phyloP scores from a whole-genome alignment of 352 stramenopile species.

The Thraustochytrium striatum region DNA sequence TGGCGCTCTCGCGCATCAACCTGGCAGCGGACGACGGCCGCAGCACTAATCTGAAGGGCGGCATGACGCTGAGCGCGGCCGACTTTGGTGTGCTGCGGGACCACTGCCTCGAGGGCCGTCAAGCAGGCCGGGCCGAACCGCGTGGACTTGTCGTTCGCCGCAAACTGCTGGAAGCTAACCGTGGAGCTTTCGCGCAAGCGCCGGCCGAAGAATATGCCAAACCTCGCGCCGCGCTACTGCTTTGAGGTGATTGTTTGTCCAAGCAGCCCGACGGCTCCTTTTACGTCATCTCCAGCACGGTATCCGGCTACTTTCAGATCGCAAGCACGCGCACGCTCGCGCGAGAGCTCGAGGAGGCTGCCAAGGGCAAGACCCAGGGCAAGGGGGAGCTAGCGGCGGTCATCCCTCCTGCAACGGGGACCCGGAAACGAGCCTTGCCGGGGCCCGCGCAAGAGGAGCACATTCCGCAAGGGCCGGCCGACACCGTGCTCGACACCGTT shows the following conservation, averaged over 20 bases:
- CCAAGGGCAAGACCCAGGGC: no score
- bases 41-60: neutral
- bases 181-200: conserved; percentile 32
- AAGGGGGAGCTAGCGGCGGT: no score
- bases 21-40: conserved; percentile 4
- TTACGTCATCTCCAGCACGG: conserved; percentile 3
- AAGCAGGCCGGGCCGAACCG: neutral
- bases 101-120: conserved; percentile 1
- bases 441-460: no score
- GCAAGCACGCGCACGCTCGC: conserved; percentile 31
- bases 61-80: conserved; percentile 7
- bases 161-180: conserved; percentile 39
- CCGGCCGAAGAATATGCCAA: conserved; percentile 21
- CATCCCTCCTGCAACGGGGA: no score
- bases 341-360: conserved; percentile 1
- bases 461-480: no score
- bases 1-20: conserved; percentile 10
- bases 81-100: neutral
- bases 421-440: no score
- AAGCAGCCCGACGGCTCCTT: conserved; percentile 6
- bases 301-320: conserved; percentile 29
- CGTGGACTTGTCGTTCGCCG: conserved; percentile 8
- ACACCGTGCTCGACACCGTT: neutral
- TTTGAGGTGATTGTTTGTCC: conserved; percentile 31
- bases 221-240: conserved; percentile 30